Evolutionary conservation across 2,329 filamentous ascomycete species (phyloP).

Genomic region (Davidsoniella australis): DNA sequence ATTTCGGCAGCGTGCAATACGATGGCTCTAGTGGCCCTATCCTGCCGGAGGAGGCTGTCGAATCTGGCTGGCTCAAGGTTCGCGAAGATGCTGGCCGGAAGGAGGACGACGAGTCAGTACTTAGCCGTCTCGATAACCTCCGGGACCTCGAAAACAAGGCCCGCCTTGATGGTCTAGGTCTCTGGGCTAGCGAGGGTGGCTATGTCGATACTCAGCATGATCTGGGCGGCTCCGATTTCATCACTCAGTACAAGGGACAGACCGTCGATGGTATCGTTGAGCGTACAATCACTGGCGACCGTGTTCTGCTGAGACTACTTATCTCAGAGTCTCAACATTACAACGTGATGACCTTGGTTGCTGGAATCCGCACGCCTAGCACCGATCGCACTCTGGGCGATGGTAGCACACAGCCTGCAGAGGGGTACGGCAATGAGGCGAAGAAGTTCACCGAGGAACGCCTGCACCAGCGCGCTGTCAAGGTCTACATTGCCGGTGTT

Average conservation of each 20-base stretch:
- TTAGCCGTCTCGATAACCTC: slow-evolving; percentile 57
- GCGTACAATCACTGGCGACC: slow-evolving; percentile 79
- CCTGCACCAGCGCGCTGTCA: slow-evolving; percentile 70
- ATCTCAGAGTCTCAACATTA: slow-evolving; percentile 69
- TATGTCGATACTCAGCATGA: slow-evolving; percentile 69
- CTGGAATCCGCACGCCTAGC: slow-evolving; percentile 76
- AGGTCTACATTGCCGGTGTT: slow-evolving; percentile 66
- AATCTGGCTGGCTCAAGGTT: slow-evolving; percentile 83
- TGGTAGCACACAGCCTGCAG: slow-evolving; percentile 64
- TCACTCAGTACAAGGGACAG: slow-evolving; percentile 72
- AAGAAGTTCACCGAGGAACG: slow-evolving; percentile 73
- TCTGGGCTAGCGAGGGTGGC: slow-evolving; percentile 54
- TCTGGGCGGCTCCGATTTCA: slow-evolving; percentile 54
- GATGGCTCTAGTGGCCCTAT: slow-evolving; percentile 57
- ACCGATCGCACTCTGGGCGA: slow-evolving; percentile 71
- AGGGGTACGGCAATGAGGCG: slow-evolving; percentile 81
- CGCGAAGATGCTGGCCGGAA: slow-evolving; percentile 87
- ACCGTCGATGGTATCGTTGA: slow-evolving; percentile 75
- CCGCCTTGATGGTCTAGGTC: slow-evolving; percentile 59
- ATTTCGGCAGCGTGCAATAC: slow-evolving; percentile 68
- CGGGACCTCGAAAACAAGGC: slow-evolving; percentile 63
- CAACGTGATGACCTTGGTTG: slow-evolving; percentile 75
- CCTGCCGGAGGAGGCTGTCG: slow-evolving; percentile 67
- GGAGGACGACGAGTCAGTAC: slow-evolving; percentile 65
- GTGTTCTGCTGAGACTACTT: slow-evolving; percentile 68